Percentiles rank a stretch among this genome's conserved stretches.
Conservation (phyloP, 805 yeast genomes). For the Barnettozyma wickerhamii region DNA sequence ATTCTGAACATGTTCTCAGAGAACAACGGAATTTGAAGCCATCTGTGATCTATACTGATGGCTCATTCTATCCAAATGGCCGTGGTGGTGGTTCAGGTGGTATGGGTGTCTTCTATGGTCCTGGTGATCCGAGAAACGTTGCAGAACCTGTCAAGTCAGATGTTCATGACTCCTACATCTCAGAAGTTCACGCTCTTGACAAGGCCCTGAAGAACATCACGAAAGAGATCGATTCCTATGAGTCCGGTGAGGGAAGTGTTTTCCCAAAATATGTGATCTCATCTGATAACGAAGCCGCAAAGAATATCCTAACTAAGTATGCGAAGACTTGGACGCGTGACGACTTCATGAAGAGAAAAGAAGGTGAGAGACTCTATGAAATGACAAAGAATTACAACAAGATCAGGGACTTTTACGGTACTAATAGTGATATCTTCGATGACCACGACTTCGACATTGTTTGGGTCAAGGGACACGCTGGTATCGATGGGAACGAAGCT, state of each 20-base stretch:
- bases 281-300: slow-evolving; percentile 71
- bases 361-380: slow-evolving; percentile 28
- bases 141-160: slow-evolving; percentile 45
- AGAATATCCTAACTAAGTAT: slow-evolving; percentile 56
- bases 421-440: slow-evolving; percentile 19
- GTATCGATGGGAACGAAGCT: slow-evolving; percentile 62
- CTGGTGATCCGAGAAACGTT: slow-evolving; percentile 46
- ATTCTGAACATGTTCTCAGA: slow-evolving; percentile 3
- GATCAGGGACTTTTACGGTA: slow-evolving; percentile 35
- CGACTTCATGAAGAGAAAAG: slow-evolving; percentile 43
- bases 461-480: slow-evolving; percentile 74
- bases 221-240: slow-evolving; percentile 27
- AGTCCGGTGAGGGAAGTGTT: slow-evolving; percentile 13
- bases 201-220: slow-evolving; percentile 46
- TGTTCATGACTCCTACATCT: slow-evolving; percentile 71
- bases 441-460: slow-evolving; percentile 39
- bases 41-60: slow-evolving; percentile 62
- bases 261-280: slow-evolving; percentile 38
- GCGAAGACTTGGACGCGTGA: slow-evolving; percentile 48
- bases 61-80: slow-evolving; percentile 44
- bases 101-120: slow-evolving; percentile 71
- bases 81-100: slow-evolving; percentile 50
- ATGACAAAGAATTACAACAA: slow-evolving; percentile 38
- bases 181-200: slow-evolving; percentile 68
- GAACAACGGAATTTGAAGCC: slow-evolving; percentile 8